Evolutionary conservation across 208 protist species (phyloP), one percentile per base, ranked within the genome.

Genomic region (Trypanosoma mega): DNA sequence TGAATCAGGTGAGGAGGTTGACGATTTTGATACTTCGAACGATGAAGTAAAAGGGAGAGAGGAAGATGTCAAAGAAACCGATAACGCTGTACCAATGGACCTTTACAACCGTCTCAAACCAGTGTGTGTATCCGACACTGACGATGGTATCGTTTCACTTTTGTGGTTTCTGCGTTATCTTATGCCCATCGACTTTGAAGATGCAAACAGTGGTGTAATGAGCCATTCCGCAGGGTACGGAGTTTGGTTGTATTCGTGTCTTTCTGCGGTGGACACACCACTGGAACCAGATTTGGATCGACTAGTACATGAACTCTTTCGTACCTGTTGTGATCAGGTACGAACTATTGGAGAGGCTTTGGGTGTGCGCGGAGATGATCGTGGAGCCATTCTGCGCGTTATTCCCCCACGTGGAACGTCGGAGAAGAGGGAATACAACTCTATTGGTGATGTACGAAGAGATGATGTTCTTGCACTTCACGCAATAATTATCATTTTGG

Each of bases 211-310:
- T 16, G 58, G 58, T 49, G 20, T 33, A 24, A n/a, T 60, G 34
- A 16, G 26, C 9, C 56, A 41, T 9, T 80, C 72, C 8, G 49
- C 48, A 14, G 87, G 87, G 0, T 87, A 80, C 36, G 82, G 87
- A 0, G 63, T 82, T 62, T 94, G 87, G 84, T 55, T 90, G 30
- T 78, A 86, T 26, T 67, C 76, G 7, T 72, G 67, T 18, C 72
- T 87, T n/a, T 57, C 63, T 43, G 72, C 74, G 7, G 59, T 94
- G 2, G 87, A 94, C 56, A 78, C 70, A 11, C 87, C 84, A 23
- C 73, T 94, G 0, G 84, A 94, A 43, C 83, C 87, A 1, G 84
- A 94, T 62, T 82, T 84, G 26, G 84, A 90, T 43, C 76, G 83
- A 21, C 68, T 91, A 8, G 79, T 77, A 3, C 76, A 90, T 56